A percentile compares a stretch with the other conserved stretches of the same genome.
These are phyloP conservation scores for Fusarium austroafricanum DNA, from an alignment of 2,329 filamentous ascomycete genomes.

Conservation along the genomic window DNA sequence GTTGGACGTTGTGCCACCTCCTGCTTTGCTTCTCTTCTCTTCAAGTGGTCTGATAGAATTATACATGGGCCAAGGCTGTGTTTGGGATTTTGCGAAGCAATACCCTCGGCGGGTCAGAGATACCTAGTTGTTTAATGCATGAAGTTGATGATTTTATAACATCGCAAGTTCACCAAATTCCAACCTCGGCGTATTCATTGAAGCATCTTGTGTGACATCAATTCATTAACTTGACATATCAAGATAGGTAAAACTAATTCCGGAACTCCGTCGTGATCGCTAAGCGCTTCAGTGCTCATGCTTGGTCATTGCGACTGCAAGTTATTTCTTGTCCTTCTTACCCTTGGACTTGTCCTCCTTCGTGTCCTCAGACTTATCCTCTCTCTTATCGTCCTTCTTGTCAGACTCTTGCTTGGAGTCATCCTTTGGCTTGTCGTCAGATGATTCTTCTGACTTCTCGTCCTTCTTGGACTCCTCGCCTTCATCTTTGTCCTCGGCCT, in stretches of 20 bases:
- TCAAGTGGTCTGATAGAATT: slow-evolving; percentile 39
- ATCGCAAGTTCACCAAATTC: no score
- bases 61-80: slow-evolving; percentile 31
- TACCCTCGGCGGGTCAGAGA: slow-evolving; percentile 41
- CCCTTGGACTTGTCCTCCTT: slow-evolving; percentile 2
- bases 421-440: slow-evolving; percentile 30
- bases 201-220: slow-evolving; percentile 1
- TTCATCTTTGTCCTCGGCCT: slow-evolving; percentile 24
- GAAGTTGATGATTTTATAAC: slow-evolving; percentile 39
- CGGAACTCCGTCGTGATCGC: slow-evolving; percentile 26
- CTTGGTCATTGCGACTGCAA: not conserved
- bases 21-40: slow-evolving; percentile 34
- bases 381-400: slow-evolving; percentile 1
- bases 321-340: slow-evolving; percentile 27
- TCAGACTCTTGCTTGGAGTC: slow-evolving; percentile 41
- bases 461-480: slow-evolving; percentile 13
- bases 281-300: slow-evolving; percentile 14
- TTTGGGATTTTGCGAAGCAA: slow-evolving; percentile 42
- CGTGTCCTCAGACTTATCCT: slow-evolving; percentile 2
- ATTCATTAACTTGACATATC: slow-evolving; percentile 10
- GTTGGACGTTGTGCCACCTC: slow-evolving; percentile 46
- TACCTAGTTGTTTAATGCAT: slow-evolving; percentile 47
- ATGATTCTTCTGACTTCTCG: slow-evolving; percentile 11
- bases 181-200: not conserved
- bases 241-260: slow-evolving; percentile 1